Conservation (phyloP, 495 filamentous ascomycete species). For the Aspergillus saccharolyticus region DNA sequence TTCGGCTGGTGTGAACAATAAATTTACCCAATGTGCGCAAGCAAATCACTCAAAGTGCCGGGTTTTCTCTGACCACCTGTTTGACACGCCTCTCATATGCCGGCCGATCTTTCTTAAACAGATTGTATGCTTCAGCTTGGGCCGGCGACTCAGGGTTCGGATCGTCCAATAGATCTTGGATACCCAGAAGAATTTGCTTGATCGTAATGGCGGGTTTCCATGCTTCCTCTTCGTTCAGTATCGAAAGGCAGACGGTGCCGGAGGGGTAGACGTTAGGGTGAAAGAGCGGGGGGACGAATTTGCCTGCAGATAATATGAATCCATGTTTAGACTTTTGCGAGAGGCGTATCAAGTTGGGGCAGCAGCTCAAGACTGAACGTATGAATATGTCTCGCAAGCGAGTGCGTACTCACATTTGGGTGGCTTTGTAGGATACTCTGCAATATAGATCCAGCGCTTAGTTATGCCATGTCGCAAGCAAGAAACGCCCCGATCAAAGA, state of each 20-base stretch:
- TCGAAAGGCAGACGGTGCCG: slow-evolving; percentile 94
- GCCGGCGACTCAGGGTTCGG: slow-evolving; percentile 96
- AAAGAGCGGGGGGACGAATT: slow-evolving; percentile 94
- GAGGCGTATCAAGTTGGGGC: background rate
- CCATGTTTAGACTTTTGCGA: background rate
- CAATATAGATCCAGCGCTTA: slow-evolving; percentile 22
- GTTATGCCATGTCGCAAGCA: background rate
- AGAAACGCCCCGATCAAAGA: background rate
- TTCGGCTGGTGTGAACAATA: background rate
- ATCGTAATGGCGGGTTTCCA: slow-evolving; percentile 99
- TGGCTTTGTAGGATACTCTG: slow-evolving; percentile 98
- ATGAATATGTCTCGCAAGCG: background rate
- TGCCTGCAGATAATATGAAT: slow-evolving; percentile 54
- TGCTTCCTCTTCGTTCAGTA: slow-evolving; percentile 96
- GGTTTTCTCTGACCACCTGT: slow-evolving; percentile 83
- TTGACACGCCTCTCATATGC: slow-evolving; percentile 87
- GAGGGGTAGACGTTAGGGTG: slow-evolving; percentile 99
- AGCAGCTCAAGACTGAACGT: background rate
- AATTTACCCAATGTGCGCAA: background rate
- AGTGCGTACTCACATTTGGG: slow-evolving; percentile 71
- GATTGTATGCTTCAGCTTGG: slow-evolving; percentile 95
- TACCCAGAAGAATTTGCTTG: slow-evolving; percentile 92
- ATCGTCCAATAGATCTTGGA: slow-evolving; percentile 91
- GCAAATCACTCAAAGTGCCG: slow-evolving; percentile 48
- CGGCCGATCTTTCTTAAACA: slow-evolving; percentile 83